Conservation (phyloP, 192 early-diverging fungal species). For the Hyaloraphidium curvatum region DNA sequence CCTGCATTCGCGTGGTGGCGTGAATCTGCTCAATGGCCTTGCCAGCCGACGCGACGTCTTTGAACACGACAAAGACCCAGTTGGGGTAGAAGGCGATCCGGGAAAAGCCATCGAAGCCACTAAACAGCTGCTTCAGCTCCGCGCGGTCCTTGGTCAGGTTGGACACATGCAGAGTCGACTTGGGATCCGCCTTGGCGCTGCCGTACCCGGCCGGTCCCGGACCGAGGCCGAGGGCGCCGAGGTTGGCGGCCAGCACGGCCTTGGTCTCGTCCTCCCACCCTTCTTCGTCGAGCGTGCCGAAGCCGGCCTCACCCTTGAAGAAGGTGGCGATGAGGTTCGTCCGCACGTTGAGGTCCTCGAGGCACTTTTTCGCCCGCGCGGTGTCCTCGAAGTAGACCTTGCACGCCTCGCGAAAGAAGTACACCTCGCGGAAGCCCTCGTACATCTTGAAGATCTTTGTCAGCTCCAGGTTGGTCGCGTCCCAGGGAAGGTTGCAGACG, state of each 20-base stretch:
- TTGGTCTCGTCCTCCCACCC: not conserved
- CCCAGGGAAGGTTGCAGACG: slow-evolving; percentile 6
- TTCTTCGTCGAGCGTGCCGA: not conserved
- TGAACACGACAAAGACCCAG: slow-evolving; percentile 5
- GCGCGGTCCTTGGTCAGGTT: slow-evolving; percentile 6
- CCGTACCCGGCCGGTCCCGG: not conserved
- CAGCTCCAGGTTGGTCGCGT: slow-evolving; percentile 6
- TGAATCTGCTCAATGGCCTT: slow-evolving; percentile 5
- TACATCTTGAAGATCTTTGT: slow-evolving; percentile 9
- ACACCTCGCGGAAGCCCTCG: slow-evolving; percentile 5
- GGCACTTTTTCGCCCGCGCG: not conserved
- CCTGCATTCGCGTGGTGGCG: slow-evolving; percentile 6
- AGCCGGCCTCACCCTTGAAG: slow-evolving; percentile 1
- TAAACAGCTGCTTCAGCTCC: slow-evolving; percentile 4
- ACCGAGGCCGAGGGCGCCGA: not conserved
- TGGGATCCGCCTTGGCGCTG: not conserved
- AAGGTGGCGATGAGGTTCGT: slow-evolving; percentile 9
- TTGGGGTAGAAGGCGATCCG: slow-evolving; percentile 8
- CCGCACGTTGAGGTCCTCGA: slow-evolving; percentile 2
- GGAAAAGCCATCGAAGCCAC: slow-evolving; percentile 1
- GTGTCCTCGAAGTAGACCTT: slow-evolving; percentile 5
- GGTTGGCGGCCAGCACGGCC: not conserved
- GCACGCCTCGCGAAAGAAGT: slow-evolving; percentile 6
- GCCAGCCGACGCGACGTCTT: not conserved
- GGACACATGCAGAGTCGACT: slow-evolving; percentile 7